Conservation (phyloP, 2,329 filamentous ascomycete species). For the Aspergillus brasiliensis region DNA sequence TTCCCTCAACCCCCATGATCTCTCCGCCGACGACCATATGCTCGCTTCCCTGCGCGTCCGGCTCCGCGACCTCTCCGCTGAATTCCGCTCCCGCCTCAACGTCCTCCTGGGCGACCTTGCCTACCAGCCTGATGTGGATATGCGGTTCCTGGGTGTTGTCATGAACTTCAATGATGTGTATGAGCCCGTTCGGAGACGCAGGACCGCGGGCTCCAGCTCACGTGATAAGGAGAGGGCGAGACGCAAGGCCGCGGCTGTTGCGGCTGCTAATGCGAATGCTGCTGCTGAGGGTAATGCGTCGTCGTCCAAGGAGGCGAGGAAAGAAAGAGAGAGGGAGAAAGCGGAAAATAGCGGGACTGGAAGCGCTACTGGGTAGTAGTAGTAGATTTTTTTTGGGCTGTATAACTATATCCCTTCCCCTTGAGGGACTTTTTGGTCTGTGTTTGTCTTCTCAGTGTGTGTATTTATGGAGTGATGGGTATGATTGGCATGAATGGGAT, state of each 20-base stretch:
- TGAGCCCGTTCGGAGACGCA: slow-evolving; percentile 68
- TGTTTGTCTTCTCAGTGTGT: too few species aligned
- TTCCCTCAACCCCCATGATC: slow-evolving; percentile 35
- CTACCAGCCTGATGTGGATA: slow-evolving; percentile 91
- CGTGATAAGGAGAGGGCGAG: slow-evolving; percentile 35
- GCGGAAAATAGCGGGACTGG: slow-evolving; percentile 7
- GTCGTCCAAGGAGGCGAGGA: slow-evolving; percentile 22
- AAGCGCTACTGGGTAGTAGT: slow-evolving; percentile 3
- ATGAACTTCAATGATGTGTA: slow-evolving; percentile 99
- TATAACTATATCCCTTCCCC: not conserved
- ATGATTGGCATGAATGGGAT: not conserved
- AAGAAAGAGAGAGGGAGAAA: slow-evolving; percentile 24
- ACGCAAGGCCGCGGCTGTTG: slow-evolving; percentile 28
- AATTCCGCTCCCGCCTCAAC: slow-evolving; percentile 77
- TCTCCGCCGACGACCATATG: slow-evolving; percentile 58
- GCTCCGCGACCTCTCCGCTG: slow-evolving; percentile 69
- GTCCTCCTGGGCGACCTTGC: slow-evolving; percentile 84
- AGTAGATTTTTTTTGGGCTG: not conserved
- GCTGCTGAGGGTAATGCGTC: slow-evolving; percentile 14
- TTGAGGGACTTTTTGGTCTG: not conserved
- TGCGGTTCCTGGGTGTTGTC: slow-evolving; percentile 91
- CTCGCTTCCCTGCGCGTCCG: slow-evolving; percentile 76
- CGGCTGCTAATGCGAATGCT: slow-evolving; percentile 17
- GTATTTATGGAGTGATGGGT: not conserved
- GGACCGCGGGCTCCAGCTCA: slow-evolving; percentile 31